phyloP scores from a whole-genome alignment of 108 stramenopile genomes.

The Cyclotella kingstonii region DNA sequence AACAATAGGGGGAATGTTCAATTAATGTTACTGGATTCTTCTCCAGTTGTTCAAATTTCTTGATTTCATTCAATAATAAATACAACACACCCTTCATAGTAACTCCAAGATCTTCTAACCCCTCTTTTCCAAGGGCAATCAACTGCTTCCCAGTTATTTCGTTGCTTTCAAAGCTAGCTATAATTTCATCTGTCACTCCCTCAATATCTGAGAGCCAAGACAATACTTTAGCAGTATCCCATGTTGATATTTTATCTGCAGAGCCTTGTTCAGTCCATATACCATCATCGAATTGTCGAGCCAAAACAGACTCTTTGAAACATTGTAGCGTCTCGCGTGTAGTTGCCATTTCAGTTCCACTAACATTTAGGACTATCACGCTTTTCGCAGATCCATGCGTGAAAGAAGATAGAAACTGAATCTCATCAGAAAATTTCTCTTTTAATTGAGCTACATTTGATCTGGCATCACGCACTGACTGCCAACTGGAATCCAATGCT shows the following conservation, averaged over 20 bases:
- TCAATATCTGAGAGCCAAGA: constrained; percentile 16
- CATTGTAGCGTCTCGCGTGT: constrained; percentile 18
- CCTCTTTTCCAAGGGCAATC: constrained; percentile 26
- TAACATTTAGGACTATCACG: constrained; percentile 36
- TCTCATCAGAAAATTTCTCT: constrained; percentile 28
- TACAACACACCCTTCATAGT: constrained; percentile 18
- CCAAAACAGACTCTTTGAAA: constrained; percentile 30
- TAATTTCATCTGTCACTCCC: constrained; percentile 16
- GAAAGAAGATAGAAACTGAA: constrained; percentile 15
- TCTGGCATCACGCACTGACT: constrained; percentile 7
- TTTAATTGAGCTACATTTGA: constrained; percentile 12
- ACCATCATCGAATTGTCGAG: constrained; percentile 24
- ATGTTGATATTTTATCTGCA: constrained; percentile 11
- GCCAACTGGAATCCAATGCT: constrained; percentile 17
- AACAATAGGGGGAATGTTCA: constrained; percentile 44
- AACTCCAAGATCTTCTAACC: constrained; percentile 25
- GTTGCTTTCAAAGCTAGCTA: constrained; percentile 19
- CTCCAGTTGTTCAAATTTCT: constrained; percentile 5
- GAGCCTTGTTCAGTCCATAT: constrained; percentile 12
- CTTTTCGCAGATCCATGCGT: constrained; percentile 14
- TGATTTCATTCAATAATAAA: constrained; percentile 32
- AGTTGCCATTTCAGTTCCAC: constrained; percentile 38
- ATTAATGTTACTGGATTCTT: constrained; percentile 23
- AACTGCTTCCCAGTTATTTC: constrained; percentile 22
- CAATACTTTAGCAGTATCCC: constrained; percentile 18